Base-by-base conservation (phyloP, 148 eudicot species). In the Dianthus caryophyllus region DNA sequence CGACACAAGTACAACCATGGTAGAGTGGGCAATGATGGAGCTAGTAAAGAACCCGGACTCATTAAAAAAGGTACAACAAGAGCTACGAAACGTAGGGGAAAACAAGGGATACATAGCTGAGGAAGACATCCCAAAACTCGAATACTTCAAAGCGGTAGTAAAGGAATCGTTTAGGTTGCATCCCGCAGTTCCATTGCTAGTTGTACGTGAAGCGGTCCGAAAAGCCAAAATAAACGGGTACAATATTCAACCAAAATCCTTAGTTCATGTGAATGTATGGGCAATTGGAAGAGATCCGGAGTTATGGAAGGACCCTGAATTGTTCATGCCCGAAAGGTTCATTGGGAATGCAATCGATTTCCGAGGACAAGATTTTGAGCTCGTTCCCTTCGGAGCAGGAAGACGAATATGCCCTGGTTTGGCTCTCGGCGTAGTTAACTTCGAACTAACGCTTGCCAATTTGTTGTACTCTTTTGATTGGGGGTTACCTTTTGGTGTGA, bases 371-470 rank as follows among this genome's bases (percentile, higher is more conserved):
- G 65, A 61, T 1, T 61, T 61, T 1, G 65, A 61, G 65, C 14
- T 61, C 22, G 30, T 43, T 61, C 17, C 65, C 16, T 61, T 61
- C 21, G 65, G 65, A 41, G 49, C 65, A 0, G 65, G 65, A 0
- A 3, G 65, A 21, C 21, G 65, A 41, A 39, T 41, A 10, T 61
- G 65, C 30, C 65, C 65, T 12, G 65, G 65, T 2, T 2, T 61
- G 65, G 50, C 30, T 39, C 50, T 61, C 41, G 65, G 65, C 21
- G 31, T 61, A 12, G 65, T 9, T 61, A 22, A 21, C 50, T 1
- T 61, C 26, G 65, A 61, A 30, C 65, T 61, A 39, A 24, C 65
- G 24, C 65, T 61, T 14, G 65, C 65, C n/a, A 61, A 61, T 61
- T 39, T 61, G 49, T 61, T 61, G 30, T 61, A 39, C 50, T 39